phyloP scores from a whole-genome alignment of 257 asterid species.

The Fraxinus excelsior region DNA sequence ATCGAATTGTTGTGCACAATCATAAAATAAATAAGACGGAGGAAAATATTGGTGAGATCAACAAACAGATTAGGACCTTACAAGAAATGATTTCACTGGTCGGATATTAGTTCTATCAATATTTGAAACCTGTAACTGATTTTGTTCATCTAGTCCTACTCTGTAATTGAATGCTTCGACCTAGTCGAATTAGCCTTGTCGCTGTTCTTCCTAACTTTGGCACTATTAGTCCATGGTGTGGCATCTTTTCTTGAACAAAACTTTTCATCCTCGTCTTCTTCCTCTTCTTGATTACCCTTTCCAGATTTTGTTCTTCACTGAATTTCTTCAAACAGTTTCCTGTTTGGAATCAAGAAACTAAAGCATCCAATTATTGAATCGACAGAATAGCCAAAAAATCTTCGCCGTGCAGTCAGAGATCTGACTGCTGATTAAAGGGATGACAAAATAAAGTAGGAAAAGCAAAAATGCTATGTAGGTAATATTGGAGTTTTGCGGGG shows the following conservation, averaged over 20 bases:
- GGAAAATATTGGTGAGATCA: too few species aligned
- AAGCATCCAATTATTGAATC: slow-evolving; percentile 17
- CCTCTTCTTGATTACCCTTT: slow-evolving; percentile 61
- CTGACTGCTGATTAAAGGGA: not conserved
- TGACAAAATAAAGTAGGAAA: too few species aligned
- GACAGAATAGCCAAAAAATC: slow-evolving; percentile 18
- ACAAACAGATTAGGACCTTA: too few species aligned
- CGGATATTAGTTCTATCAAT: too few species aligned
- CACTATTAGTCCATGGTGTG: slow-evolving; percentile 47
- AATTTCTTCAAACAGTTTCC: not conserved
- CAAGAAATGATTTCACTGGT: too few species aligned
- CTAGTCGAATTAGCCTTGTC: slow-evolving; percentile 57
- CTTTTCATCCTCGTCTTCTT: slow-evolving; percentile 46
- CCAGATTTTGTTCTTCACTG: slow-evolving; percentile 57
- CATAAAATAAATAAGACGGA: too few species aligned
- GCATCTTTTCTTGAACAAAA: slow-evolving; percentile 47
- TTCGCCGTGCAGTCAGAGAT: too few species aligned
- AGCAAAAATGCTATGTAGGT: too few species aligned
- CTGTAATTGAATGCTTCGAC: slow-evolving; percentile 66
- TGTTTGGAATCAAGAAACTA: not conserved
- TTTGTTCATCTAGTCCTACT: slow-evolving; percentile 68
- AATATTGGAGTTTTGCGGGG: too few species aligned
- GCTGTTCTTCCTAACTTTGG: slow-evolving; percentile 61
- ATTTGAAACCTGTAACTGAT: slow-evolving; percentile 52
- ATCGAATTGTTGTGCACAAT: too few species aligned